Conservation (phyloP, 768 basidiomycete genomes). For the Wakefieldia striispora region DNA sequence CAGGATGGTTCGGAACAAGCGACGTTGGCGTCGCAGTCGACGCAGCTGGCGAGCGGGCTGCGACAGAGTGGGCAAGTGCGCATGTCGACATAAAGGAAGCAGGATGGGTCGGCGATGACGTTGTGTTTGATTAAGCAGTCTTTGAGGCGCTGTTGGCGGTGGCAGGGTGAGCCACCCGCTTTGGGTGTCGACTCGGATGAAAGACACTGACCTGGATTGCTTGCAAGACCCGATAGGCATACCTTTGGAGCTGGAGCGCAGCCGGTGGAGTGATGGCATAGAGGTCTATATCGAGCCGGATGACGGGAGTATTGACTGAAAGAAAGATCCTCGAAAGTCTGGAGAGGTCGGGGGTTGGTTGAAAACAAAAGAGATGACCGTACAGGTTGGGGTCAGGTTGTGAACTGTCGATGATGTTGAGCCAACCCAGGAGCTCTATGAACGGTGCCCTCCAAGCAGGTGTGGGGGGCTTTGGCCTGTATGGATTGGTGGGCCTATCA, state of each 20-base stretch:
- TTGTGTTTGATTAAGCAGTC: neutral
- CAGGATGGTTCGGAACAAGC: neutral
- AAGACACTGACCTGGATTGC: neutral
- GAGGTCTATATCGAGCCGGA: neutral
- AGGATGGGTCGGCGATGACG: neutral
- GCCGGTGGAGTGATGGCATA: neutral
- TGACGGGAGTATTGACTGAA: neutral
- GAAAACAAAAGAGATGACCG: constrained; percentile 12
- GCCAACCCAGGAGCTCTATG: constrained; percentile 6
- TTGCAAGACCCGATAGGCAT: neutral
- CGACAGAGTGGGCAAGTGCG: constrained; percentile 1
- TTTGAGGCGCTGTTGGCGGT: neutral
- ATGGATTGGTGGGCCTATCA: neutral
- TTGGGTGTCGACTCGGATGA: too few relatives aligned
- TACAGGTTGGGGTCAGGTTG: neutral
- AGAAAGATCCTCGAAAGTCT: constrained; percentile 10
- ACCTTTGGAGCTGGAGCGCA: neutral
- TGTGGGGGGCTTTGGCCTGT: neutral
- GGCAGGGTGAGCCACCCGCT: neutral
- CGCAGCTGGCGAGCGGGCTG: neutral
- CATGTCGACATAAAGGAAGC: neutral
- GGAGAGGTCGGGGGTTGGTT: constrained; percentile 11
- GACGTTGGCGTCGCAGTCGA: neutral
- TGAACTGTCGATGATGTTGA: constrained; percentile 2
- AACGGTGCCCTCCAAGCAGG: constrained; percentile 12